Percentiles rank a stretch among this genome's conserved stretches.
These are phyloP conservation scores for Penicillium sp. DNA, from an alignment of 2,329 filamentous ascomycete species.

Conservation along the genomic window DNA sequence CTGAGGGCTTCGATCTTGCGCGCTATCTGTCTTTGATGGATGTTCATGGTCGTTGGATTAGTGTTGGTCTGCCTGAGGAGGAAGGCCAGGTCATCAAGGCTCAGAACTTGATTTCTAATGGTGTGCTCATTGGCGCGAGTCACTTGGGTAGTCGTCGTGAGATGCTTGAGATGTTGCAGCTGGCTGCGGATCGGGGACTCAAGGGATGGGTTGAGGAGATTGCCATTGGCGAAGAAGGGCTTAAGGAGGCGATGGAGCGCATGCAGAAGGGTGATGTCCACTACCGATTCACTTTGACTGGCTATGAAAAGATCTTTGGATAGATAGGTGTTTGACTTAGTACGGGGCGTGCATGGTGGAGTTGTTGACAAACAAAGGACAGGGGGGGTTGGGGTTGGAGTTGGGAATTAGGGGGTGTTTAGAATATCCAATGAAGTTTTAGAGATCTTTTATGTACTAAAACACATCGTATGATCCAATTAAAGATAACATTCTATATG, in stretches of 20 bases:
- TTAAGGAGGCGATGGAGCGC: slow-evolving; percentile 68
- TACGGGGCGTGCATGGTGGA: not conserved
- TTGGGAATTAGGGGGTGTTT: not conserved
- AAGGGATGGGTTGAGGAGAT: slow-evolving; percentile 70
- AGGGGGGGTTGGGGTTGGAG: not conserved
- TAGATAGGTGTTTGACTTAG: not conserved
- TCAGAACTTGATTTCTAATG: slow-evolving; percentile 74
- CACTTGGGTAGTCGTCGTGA: slow-evolving; percentile 71
- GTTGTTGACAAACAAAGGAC: not conserved
- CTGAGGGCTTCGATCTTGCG: slow-evolving; percentile 62
- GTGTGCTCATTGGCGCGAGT: slow-evolving; percentile 68
- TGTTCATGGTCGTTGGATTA: slow-evolving; percentile 78
- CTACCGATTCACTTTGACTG: slow-evolving; percentile 70
- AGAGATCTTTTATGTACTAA: no score
- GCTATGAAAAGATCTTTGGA: slow-evolving; percentile 40
- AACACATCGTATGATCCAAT: no score
- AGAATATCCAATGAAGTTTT: no score
- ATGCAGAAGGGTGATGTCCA: slow-evolving; percentile 71
- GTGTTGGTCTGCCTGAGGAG: slow-evolving; percentile 76
- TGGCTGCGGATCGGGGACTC: slow-evolving; percentile 69
- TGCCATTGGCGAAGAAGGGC: slow-evolving; percentile 69
- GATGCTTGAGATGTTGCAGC: slow-evolving; percentile 70
- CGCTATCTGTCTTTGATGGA: slow-evolving; percentile 78
- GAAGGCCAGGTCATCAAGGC: slow-evolving; percentile 70
- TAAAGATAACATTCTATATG: no score